Evolutionary conservation across 371 early-diverging fungal species (phyloP), one percentile per base, ranked within the genome.

Genomic region (Circinella minor): DNA sequence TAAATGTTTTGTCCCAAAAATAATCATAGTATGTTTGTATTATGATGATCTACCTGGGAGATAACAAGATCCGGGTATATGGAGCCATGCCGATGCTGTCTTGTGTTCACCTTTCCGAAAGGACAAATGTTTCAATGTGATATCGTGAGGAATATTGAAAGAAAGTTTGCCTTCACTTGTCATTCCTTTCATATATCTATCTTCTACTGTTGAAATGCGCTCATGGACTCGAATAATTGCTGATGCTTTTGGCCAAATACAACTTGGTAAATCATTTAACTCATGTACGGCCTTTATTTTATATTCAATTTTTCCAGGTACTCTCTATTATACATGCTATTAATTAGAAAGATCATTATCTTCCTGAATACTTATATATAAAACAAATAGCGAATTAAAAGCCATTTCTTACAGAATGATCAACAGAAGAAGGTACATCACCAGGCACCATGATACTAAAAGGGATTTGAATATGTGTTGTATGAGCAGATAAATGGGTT

Each of bases 211-310:
- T 34, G 74, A 70, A 47, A 77, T 75, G 4, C 60, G 70, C n/a
- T 72, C 77, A 47, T 63, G 73, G 13, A 75, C 72, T 14, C 60
- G 15, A 5, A 75, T 34, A 2, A 49, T 55, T 0, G 55, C 20
- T 10, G 77, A 74, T 48, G 47, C 71, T 69, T 75, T 74, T n/a
- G 75, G 77, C 57, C 75, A 75, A 14, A 77, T 57, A 3, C 71
- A 72, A 43, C 67, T 61, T 37, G 75, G 75, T n/a, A 77, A 37
- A 55, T 74, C 69, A 10, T 34, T 27, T 11, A 70, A 36, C 55
- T 75, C 71, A 15, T 77, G 73, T 3, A 72, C 67, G 8, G 75
- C 75, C 38, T 77, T 74, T 38, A 77, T 5, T 38, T 75, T 77
- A 66, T 75, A 77, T 47, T 65, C 67, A n/a, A 77, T 68, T 55